phyloP scores from a whole-genome alignment of 2,329 filamentous ascomycete species.

The Elsinoe perseae region DNA sequence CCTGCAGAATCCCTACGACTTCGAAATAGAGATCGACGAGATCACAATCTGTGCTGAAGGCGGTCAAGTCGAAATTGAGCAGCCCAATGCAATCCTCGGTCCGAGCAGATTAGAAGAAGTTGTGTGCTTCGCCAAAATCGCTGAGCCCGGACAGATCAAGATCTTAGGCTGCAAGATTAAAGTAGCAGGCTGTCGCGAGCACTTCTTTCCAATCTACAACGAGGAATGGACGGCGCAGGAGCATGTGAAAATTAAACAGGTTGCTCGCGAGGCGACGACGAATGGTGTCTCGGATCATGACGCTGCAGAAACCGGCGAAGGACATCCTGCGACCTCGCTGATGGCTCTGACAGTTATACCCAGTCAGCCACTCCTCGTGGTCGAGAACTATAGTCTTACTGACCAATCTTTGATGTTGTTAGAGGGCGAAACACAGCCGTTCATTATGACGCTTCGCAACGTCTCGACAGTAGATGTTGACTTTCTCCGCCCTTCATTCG shows the following conservation, averaged over 20 bases:
- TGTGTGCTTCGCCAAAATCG: constrained; percentile 61
- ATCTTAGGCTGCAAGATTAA: constrained; percentile 73
- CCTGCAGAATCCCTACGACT: constrained; percentile 88
- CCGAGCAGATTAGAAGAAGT: constrained; percentile 78
- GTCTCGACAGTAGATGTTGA: constrained; percentile 68
- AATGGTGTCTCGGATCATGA: constrained; percentile 21
- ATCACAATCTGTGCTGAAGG: constrained; percentile 68
- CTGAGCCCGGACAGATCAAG: constrained; percentile 57
- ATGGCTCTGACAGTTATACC: constrained; percentile 68
- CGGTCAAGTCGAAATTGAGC: constrained; percentile 59
- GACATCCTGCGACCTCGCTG: constrained; percentile 30
- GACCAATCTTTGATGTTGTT: constrained; percentile 87
- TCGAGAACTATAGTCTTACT: constrained; percentile 68
- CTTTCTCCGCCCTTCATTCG: constrained; percentile 79
- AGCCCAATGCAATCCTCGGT: constrained; percentile 61
- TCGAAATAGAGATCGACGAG: constrained; percentile 82
- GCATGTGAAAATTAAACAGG: constrained; percentile 64
- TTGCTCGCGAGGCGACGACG: constrained; percentile 48
- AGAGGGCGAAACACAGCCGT: constrained; percentile 74
- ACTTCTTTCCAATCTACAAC: constrained; percentile 75
- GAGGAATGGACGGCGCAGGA: constrained; percentile 65
- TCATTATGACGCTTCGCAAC: constrained; percentile 75
- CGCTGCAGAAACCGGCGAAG: constrained; percentile 9
- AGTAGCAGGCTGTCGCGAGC: constrained; percentile 71
- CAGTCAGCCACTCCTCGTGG: constrained; percentile 65